Percentiles rank a stretch among this genome's conserved stretches.
These are phyloP conservation scores for Poterioochromonas sp. DNA, from an alignment of 352 stramenopile species.

Conservation along the genomic window DNA sequence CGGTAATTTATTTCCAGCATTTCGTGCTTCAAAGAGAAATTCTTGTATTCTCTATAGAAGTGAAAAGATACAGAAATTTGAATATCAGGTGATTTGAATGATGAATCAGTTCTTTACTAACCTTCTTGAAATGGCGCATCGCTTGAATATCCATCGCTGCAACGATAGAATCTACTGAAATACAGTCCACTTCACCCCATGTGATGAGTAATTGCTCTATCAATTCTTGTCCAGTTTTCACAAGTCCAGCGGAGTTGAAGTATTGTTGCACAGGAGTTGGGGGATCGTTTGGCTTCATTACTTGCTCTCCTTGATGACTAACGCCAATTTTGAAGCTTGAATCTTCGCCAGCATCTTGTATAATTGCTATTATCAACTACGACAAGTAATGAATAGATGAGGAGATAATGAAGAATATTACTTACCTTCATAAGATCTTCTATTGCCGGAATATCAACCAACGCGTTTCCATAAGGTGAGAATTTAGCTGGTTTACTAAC, in stretches of 20 bases:
- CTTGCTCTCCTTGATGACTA: too few relatives aligned
- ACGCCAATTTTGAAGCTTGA: too few relatives aligned
- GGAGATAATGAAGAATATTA: not conserved
- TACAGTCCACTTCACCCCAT: not conserved
- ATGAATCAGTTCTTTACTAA: not conserved
- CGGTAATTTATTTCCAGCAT: slow-evolving; percentile 3
- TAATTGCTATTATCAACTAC: not conserved
- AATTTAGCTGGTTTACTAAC: not conserved
- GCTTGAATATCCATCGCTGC: not conserved
- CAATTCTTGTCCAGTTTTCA: slow-evolving; percentile 7
- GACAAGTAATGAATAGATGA: not conserved
- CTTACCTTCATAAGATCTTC: not conserved
- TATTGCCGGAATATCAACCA: not conserved
- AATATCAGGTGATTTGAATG: not conserved
- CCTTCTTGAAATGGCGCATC: not conserved
- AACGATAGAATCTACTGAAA: not conserved
- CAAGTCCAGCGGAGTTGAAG: too few relatives aligned
- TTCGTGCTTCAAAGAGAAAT: not conserved
- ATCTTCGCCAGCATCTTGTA: too few relatives aligned
- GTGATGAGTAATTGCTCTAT: not conserved
- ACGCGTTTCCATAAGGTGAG: not conserved
- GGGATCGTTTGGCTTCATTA: too few relatives aligned
- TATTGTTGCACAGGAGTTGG: too few relatives aligned
- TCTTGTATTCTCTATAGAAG: slow-evolving; percentile 12
- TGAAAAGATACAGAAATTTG: not conserved